Base-by-base conservation (phyloP, 306 rosid genomes). In the Pterocarpus macrocarpus region DNA sequence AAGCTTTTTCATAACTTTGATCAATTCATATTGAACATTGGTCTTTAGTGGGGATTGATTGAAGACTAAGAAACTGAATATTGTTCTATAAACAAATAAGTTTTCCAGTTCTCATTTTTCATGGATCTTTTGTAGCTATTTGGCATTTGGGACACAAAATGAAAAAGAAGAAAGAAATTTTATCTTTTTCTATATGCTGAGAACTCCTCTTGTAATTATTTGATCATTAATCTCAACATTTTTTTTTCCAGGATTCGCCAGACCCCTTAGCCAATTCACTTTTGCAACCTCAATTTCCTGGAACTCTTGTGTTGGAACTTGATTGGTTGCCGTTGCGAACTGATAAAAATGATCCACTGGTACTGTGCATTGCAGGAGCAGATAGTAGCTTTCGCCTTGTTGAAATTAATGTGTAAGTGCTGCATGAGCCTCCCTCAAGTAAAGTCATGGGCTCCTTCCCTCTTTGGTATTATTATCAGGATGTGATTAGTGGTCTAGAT, bases 261-360 rank as follows among this genome's bases (percentile, higher is more conserved):
- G 98, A 95, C 77, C 99, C 99, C 82, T 77, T 93, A 64, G 98
- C 94, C 62, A 95, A 95, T 90, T 93, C 99, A 39, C 87, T 91
- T 86, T 88, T 95, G 85, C 97, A 92, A 77, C 99, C 95, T 36
- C 99, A 93, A 61, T 95, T 85, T 87, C 97, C 94, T 44, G 96
- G 96, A 85, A 93, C 97, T 76, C 97, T 92, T 62, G 98, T 92
- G 14, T 87, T 92, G 87, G 97, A 95, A 85, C 98, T 93, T 87
- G 99, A 95, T 87, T 95, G 99, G 98, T 87, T 95, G 88, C 98
- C 98, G 87, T 69, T 90, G 87, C 94, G 97, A 78, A 90, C 87
- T n/a, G 89, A 86, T 75, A 95, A 87, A 82, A 89, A 75, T 63
- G 99, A 93, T 78, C 99, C 99, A 36, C 77, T 92, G 77, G 93